Evolutionary conservation across 208 protist genomes (phyloP), one percentile per base, ranked within the genome.

Genomic region (Leishmania gerbilli): DNA sequence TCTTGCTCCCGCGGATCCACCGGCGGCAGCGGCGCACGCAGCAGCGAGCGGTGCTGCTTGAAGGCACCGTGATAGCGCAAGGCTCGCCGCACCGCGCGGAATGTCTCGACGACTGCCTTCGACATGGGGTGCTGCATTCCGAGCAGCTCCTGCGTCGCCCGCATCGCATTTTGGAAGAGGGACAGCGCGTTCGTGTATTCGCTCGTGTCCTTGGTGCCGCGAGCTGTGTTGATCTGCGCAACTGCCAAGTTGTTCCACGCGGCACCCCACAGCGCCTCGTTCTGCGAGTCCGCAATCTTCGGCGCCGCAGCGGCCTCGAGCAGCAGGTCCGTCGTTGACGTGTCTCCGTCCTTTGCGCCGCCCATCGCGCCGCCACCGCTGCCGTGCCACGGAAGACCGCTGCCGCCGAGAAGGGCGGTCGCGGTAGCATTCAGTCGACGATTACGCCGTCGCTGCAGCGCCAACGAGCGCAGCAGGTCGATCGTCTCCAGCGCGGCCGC

Each of bases 221-320:
- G 79, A 49, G 92, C 91, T 15, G 91, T 96, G 89, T 97, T 96
- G 67, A 97, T 84, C 89, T 96, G 92, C 68, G 94, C 92, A 13
- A 97, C 86, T 15, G 89, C 94, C 65, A 97, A 77, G 74, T 97
- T 97, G 86, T 97, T 92, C 94, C 94, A 97, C 56, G 94, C 94
- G 24, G 94, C 94, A 9, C 92, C 94, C 93, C 94, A 97, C 58
- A 97, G 84, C n/a, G 91, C 89, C 0, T 81, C 80, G 76, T 96
- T 95, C 64, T 97, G 91, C 47, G 90, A 94, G 62, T 91, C 89
- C 1, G 92, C 88, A 79, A 95, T 90, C 21, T 80, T 74, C 9
- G 85, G 88, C 40, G 89, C 88, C 13, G 79, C 78, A 42, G 87
- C 89, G 24, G 81, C 86, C 47, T 86, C 75, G 31, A 94, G 80